Percentiles rank a stretch among this genome's conserved stretches.
Conservation (phyloP, 331 rosid genomes). For the Pyracantha coccinea region DNA sequence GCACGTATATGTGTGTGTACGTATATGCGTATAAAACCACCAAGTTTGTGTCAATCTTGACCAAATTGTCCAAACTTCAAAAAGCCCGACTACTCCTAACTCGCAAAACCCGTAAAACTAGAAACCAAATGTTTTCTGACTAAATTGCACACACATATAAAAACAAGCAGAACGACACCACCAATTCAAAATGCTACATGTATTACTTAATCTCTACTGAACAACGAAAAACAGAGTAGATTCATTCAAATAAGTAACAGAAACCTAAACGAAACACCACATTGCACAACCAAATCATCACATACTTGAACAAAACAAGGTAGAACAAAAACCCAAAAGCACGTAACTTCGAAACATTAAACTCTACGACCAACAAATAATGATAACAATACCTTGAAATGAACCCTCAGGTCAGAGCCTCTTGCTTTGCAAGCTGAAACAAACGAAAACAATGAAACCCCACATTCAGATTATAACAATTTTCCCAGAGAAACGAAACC, state of each 20-base stretch:
- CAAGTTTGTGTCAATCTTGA: not conserved
- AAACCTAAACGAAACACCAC: not conserved
- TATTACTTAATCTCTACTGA: constrained; percentile 39
- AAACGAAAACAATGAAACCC: not conserved
- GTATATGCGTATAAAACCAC: not conserved
- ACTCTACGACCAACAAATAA: not conserved
- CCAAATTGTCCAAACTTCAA: not conserved
- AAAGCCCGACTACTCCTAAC: not conserved
- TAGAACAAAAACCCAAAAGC: not conserved
- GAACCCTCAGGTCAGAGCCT: constrained; percentile 87
- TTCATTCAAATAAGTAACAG: not conserved
- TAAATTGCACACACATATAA: not conserved
- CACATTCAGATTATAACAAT: constrained; percentile 5
- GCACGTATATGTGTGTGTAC: no score
- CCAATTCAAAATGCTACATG: constrained; percentile 16
- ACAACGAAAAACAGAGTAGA: not conserved
- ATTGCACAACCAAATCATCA: not conserved
- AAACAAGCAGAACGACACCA: not conserved
- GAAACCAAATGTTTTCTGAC: not conserved
- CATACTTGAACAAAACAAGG: not conserved
- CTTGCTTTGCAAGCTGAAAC: constrained; percentile 97
- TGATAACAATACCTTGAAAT: constrained; percentile 62
- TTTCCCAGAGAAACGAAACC: not conserved
- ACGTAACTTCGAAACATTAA: not conserved
- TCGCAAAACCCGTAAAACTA: not conserved